Evolutionary conservation across 345 rosid species (phyloP).

Genomic region (Linum lewisii): DNA sequence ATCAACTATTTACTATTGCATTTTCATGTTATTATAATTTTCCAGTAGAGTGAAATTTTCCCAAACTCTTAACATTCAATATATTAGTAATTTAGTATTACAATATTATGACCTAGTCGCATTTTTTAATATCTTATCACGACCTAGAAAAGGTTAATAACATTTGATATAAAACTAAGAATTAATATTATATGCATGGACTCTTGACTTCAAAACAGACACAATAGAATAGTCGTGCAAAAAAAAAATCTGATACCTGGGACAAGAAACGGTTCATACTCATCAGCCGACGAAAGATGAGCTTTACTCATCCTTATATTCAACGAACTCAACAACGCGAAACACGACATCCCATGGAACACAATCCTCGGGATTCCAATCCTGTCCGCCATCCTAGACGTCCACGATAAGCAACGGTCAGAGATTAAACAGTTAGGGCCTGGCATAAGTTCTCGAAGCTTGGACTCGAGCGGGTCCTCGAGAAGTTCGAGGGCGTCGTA

Average conservation of each 20-base stretch:
- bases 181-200: too few relatives aligned
- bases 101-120: too few relatives aligned
- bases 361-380: constrained; percentile 62
- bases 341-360: constrained; percentile 72
- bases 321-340: constrained; percentile 46
- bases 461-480: constrained; percentile 47
- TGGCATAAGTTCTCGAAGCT: constrained; percentile 24
- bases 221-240: too few relatives aligned
- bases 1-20: too few relatives aligned
- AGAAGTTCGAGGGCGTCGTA: constrained; percentile 36
- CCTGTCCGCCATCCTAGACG: constrained; percentile 33
- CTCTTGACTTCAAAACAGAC: too few relatives aligned
- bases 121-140: too few relatives aligned
- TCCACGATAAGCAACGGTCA: constrained; percentile 66
- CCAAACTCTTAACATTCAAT: too few relatives aligned
- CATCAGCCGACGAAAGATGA: constrained; percentile 33
- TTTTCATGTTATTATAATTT: too few relatives aligned
- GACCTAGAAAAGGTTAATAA: too few relatives aligned
- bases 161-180: too few relatives aligned
- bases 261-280: constrained; percentile 44
- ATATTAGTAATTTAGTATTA: too few relatives aligned
- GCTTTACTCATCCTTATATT: constrained; percentile 33
- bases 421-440: constrained; percentile 70
- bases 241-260: constrained; percentile 16
- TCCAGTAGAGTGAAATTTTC: too few relatives aligned